Conservation (phyloP, 2,329 filamentous ascomycete genomes). For the Pseudocercospora pini-densiflorae region DNA sequence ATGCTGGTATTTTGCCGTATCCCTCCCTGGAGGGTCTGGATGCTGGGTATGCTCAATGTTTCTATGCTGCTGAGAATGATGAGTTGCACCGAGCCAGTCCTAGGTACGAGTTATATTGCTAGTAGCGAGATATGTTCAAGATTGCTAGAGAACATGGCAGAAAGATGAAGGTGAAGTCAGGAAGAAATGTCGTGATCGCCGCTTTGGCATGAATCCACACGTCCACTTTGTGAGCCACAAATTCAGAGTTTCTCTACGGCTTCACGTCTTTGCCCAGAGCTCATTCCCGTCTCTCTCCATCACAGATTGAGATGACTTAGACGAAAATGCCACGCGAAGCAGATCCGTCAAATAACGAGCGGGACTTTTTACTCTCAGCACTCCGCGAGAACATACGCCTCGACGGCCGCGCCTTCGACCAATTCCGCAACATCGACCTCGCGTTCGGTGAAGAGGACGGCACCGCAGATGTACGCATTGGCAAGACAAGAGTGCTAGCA, state of each 20-base stretch:
- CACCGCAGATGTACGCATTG: constrained; percentile 81
- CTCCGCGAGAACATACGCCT: constrained; percentile 79
- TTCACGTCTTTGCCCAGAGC: neutral
- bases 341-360: constrained; percentile 87
- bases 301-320: constrained; percentile 1
- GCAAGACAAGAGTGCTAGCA: constrained; percentile 87
- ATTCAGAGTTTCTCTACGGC: neutral
- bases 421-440: constrained; percentile 77
- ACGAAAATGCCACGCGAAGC: constrained; percentile 84
- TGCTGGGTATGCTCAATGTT: too few relatives aligned
- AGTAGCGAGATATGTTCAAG: too few relatives aligned
- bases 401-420: constrained; percentile 80
- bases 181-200: too few relatives aligned
- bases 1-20: too few relatives aligned
- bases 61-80: too few relatives aligned
- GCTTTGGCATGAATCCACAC: neutral
- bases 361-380: constrained; percentile 81
- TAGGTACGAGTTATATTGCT: too few relatives aligned
- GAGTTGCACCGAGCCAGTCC: too few relatives aligned
- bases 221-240: neutral
- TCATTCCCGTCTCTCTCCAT: neutral
- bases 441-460: constrained; percentile 91
- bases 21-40: too few relatives aligned
- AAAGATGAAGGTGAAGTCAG: too few relatives aligned
- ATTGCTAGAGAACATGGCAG: too few relatives aligned